These are phyloP conservation scores for Xylaria longipes DNA, from an alignment of 495 filamentous ascomycete genomes.

Conservation along the genomic window DNA sequence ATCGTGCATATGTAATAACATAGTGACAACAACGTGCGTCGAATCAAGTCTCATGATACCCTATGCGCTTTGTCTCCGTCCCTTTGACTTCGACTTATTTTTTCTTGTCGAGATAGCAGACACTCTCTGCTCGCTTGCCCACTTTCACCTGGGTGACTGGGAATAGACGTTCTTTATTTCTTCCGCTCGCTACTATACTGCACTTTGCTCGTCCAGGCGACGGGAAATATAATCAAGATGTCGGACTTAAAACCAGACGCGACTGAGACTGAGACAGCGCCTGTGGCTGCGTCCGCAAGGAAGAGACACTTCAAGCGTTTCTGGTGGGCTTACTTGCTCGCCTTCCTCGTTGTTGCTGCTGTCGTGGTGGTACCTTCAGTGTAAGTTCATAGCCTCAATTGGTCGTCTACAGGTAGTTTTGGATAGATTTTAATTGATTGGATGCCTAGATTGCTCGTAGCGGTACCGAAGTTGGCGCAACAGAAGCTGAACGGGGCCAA, in stretches of 20 bases:
- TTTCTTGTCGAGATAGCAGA: neutral
- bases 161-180: neutral
- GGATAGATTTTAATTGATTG: constrained; percentile 12
- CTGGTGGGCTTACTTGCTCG: constrained; percentile 76
- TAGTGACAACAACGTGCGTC: neutral
- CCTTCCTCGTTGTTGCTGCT: constrained; percentile 57
- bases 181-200: constrained; percentile 1
- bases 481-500: constrained; percentile 67
- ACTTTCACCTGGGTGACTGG: neutral
- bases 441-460: constrained; percentile 68
- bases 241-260: neutral
- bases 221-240: constrained; percentile 11
- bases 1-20: neutral
- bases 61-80: constrained; percentile 1
- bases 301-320: constrained; percentile 58
- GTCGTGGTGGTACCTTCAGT: constrained; percentile 68
- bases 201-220: neutral
- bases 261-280: neutral
- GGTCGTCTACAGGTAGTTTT: neutral
- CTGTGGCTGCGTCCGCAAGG: neutral
- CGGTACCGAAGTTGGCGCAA: constrained; percentile 75
- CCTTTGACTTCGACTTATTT: neutral
- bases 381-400: constrained; percentile 57
- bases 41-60: constrained; percentile 15
- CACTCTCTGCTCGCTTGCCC: neutral